Evolutionary conservation across 2,329 filamentous ascomycete genomes (phyloP), one percentile per base, ranked within the genome.

Genomic region (Sporothrix sp.): DNA sequence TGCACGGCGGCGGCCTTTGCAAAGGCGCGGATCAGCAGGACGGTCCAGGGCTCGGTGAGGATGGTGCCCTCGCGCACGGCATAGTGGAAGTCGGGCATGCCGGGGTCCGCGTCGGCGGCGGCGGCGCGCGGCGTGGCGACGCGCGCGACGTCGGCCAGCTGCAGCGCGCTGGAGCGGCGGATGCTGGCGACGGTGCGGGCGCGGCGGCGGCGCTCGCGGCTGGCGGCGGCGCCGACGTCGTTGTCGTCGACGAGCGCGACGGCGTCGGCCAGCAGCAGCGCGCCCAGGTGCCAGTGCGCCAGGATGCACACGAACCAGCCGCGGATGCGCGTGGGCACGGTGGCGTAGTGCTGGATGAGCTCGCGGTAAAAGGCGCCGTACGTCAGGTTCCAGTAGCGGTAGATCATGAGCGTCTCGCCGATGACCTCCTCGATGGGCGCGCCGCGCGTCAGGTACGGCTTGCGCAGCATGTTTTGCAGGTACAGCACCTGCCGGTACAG

Each of bases 11-110:
- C 70, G 0, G 74, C 71, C 57, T 70, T 74, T 21, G 71, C 68
- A 52, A 79, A 79, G 0, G 70, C 70, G 23, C 74, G 66, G 38
- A 78, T 71, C 25, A 79, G 61, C 3, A 79, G 70, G 35, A 72
- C 71, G 1, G 76, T 78, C 77, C 77, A 81, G 2, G 78, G 78
- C 56, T 81, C 77, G 1, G 75, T 78, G 50, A 81, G 59, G n/a
- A 81, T 65, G 1, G 76, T 72, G 2, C 73, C 75, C 52, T 77
- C 68, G 37, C 70, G 74, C 21, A 78, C 66, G 1, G 75, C 74
- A 51, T 72, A 71, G 58, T 79, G 76, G 49, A 76, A 74, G 20
- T 72, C 69, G 20, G 62, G 57, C 28, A 69, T 60, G 32, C 64
- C 59, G 7, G 62, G 58, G 25, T 59, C 58, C 4, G 56, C 56